These are phyloP conservation scores for Cicer chorassanicum DNA, from an alignment of 306 rosid genomes.

Conservation along the genomic window DNA sequence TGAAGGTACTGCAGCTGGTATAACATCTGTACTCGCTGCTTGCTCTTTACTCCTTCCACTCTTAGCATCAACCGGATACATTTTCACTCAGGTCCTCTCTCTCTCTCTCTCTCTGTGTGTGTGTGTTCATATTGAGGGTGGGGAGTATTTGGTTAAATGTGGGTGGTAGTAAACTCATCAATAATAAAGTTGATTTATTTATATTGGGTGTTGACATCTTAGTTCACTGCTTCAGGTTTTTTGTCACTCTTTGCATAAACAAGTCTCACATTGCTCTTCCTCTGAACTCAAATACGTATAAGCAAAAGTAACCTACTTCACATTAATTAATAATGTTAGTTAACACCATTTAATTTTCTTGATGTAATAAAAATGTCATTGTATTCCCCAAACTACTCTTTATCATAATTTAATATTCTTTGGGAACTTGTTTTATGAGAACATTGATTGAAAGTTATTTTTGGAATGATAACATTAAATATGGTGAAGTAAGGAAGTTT, in stretches of 20 bases:
- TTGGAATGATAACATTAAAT: too few relatives aligned
- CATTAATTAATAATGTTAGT: too few relatives aligned
- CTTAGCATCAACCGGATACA: conserved; percentile 86
- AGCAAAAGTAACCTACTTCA: too few relatives aligned
- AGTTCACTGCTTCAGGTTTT: conserved; percentile 7
- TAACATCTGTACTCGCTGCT: conserved; percentile 89
- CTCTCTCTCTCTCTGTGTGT: conserved; percentile 37
- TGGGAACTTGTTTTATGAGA: too few relatives aligned
- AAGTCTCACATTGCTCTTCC: conserved; percentile 14
- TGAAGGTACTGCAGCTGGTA: conserved; percentile 99
- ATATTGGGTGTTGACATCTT: not conserved
- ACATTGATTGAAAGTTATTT: too few relatives aligned
- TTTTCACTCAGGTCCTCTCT: conserved; percentile 74
- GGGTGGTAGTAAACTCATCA: not conserved
- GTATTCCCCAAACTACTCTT: too few relatives aligned
- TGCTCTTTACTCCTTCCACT: conserved; percentile 90
- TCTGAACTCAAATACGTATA: too few relatives aligned
- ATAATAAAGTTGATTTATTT: not conserved
- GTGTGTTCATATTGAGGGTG: not conserved
- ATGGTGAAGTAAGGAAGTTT: too few relatives aligned
- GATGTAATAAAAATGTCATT: too few relatives aligned
- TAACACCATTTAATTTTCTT: too few relatives aligned
- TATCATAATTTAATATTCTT: too few relatives aligned
- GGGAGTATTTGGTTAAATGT: conserved; percentile 1
- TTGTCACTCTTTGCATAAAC: conserved; percentile 19